Conservation (phyloP, 1,139 yeast genomes). For the Candida freyschussii region DNA sequence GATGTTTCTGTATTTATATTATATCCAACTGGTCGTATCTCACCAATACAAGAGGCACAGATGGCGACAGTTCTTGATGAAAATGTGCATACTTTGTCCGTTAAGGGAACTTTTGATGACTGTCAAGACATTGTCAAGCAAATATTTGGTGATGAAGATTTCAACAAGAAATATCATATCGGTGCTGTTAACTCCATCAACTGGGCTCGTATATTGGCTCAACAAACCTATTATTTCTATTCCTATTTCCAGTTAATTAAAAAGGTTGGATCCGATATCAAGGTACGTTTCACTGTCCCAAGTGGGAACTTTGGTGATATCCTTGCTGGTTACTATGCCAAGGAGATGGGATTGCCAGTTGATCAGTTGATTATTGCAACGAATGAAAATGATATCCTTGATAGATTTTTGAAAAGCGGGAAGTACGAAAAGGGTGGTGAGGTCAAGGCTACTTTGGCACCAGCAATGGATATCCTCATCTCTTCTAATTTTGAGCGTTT, state of each 20-base stretch:
- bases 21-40: constrained; percentile 95
- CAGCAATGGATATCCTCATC: constrained; percentile 97
- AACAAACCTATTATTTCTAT: constrained; percentile 92
- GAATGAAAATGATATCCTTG: constrained; percentile 88
- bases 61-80: constrained; percentile 96
- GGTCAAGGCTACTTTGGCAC: constrained; percentile 88
- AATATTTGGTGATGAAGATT: constrained; percentile 82
- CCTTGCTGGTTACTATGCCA: constrained; percentile 92
- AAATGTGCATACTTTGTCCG: constrained; percentile 92
- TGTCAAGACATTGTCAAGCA: constrained; percentile 96
- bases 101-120: constrained; percentile 94
- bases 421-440: constrained; percentile 68
- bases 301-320: constrained; percentile 98
- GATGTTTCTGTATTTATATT: constrained; percentile 94
- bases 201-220: constrained; percentile 98
- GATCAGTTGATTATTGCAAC: constrained; percentile 89
- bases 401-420: constrained; percentile 86
- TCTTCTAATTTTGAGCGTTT: constrained; percentile 95
- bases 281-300: constrained; percentile 86
- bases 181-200: constrained; percentile 98
- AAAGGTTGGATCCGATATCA: constrained; percentile 36
- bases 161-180: constrained; percentile 83
- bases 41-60: constrained; percentile 97
- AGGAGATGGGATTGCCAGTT: constrained; percentile 90
- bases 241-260: constrained; percentile 75